phyloP scores from a whole-genome alignment of 2,329 filamentous ascomycete species.

The Trichocomaceae sp. region DNA sequence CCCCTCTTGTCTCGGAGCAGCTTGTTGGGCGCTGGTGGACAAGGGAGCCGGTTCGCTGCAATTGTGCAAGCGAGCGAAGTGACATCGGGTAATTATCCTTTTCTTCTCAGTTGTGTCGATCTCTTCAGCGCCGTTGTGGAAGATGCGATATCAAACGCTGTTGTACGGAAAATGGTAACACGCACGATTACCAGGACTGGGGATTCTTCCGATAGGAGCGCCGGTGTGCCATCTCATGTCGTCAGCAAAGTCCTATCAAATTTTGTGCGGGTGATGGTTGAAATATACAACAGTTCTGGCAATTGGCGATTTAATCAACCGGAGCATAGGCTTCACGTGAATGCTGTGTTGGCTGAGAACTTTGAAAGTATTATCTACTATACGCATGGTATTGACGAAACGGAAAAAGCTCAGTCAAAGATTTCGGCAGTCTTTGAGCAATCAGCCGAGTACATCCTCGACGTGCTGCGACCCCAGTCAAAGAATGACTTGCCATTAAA shows the following conservation, averaged over 20 bases:
- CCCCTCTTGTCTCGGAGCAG: conserved; percentile 77
- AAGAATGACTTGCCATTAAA: conserved; percentile 67
- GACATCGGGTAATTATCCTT: conserved; percentile 65
- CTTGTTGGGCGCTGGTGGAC: conserved; percentile 68
- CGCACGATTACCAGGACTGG: conserved; percentile 26
- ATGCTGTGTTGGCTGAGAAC: conserved; percentile 59
- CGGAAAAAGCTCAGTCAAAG: conserved; percentile 41
- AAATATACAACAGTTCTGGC: conserved; percentile 76
- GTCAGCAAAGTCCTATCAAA: conserved; percentile 65
- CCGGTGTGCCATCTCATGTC: conserved; percentile 71
- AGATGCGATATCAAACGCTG: conserved; percentile 58
- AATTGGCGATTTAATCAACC: conserved; percentile 75
- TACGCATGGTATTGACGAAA: conserved; percentile 67
- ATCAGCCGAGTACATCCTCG: conserved; percentile 68
- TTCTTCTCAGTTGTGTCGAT: conserved; percentile 65
- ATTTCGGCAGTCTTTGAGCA: conserved; percentile 60
- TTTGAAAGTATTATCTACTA: conserved; percentile 67
- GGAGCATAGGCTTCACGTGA: conserved; percentile 62
- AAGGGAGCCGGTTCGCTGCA: conserved; percentile 66
- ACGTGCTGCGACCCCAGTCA: conserved; percentile 66
- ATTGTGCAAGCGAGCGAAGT: conserved; percentile 80
- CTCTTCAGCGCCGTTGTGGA: conserved; percentile 71
- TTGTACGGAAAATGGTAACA: conserved; percentile 34
- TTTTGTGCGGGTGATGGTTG: conserved; percentile 68
- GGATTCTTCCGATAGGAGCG: conserved; percentile 46